A percentile compares a stretch with the other conserved stretches of the same genome.
Conservation (phyloP, 441 rosid species). For the Brassica balearica region DNA sequence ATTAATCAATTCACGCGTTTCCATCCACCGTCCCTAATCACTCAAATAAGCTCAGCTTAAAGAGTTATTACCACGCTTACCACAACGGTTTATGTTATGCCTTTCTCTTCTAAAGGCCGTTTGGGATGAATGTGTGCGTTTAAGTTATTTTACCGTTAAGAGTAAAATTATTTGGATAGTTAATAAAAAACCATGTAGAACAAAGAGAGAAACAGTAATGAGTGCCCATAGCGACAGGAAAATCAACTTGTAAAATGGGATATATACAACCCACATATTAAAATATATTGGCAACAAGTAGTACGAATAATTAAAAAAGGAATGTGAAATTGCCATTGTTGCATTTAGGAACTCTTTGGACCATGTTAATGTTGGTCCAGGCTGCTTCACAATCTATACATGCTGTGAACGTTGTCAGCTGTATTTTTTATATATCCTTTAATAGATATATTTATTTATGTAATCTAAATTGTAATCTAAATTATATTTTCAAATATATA, state of each 20-base stretch:
- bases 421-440: not conserved
- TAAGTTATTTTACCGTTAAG: slow-evolving; percentile 26
- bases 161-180: not conserved
- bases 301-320: not conserved
- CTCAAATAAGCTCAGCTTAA: slow-evolving; percentile 32
- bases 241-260: slow-evolving; percentile 47
- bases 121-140: too few species aligned
- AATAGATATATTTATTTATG: not conserved
- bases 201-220: not conserved
- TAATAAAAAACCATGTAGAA: not conserved
- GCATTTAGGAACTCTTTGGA: slow-evolving; percentile 34
- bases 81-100: slow-evolving; percentile 20
- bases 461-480: not conserved
- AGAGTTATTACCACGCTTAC: slow-evolving; percentile 8
- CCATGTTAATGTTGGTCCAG: slow-evolving; percentile 36
- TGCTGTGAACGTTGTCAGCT: slow-evolving; percentile 35
- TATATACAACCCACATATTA: slow-evolving; percentile 19
- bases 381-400: slow-evolving; percentile 30
- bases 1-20: slow-evolving; percentile 45
- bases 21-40: slow-evolving; percentile 42
- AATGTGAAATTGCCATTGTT: slow-evolving; percentile 37
- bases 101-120: not conserved
- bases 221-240: slow-evolving; percentile 51
- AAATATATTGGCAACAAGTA: not conserved
- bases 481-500: not conserved